Base-by-base conservation (phyloP, 768 basidiomycete species). In the Tulasnella calospora region DNA sequence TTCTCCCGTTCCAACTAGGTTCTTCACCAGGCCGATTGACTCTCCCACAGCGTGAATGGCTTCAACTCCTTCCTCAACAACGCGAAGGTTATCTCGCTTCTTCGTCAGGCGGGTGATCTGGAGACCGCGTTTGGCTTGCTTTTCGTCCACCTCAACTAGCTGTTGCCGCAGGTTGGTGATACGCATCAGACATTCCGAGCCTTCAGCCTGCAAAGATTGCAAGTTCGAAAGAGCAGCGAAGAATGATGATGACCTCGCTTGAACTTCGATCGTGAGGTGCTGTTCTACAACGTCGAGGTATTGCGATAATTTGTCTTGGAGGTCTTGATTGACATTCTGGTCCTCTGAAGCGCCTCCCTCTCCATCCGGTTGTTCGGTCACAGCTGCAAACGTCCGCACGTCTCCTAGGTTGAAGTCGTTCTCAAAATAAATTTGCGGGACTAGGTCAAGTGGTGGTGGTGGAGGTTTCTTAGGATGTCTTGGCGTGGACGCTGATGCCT, bases 171-270 rank as follows among this genome's bases (percentile, higher is more conserved):
- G 87, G 36, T 89, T 87, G 10, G 88, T 86, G 79, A 98, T 94
- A 70, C 93, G 90, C 67, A 87, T 85, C 8, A 99, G 87, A 82
- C 96, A 96, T 71, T 90, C 88, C 71, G 92, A 89, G 0, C 95
- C 96, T 83, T 98, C 95, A 7, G 92, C 89, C 82, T 96, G 95
- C 15, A 99, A 89, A 80, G 95, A 92, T 82, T 98, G 94, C 10
- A 99, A 87, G 84, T 99, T 99, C 9, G 95, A 89, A 47, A 99
- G 89, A 9, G 98, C 98, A 6, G 96, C 92, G 82, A 99, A 99
- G 88, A 99, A 99, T 0, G 95, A 95, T 0, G 94, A 89, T 0
- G 96, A 94, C 19, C 97, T 92, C 13, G 92, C 86, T 12, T 93
- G 92, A 69, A 99, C 96, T 84, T 99, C 98, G 79, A 91, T 91